phyloP scores from a whole-genome alignment of 306 rosid species.

The Castanea crenata region DNA sequence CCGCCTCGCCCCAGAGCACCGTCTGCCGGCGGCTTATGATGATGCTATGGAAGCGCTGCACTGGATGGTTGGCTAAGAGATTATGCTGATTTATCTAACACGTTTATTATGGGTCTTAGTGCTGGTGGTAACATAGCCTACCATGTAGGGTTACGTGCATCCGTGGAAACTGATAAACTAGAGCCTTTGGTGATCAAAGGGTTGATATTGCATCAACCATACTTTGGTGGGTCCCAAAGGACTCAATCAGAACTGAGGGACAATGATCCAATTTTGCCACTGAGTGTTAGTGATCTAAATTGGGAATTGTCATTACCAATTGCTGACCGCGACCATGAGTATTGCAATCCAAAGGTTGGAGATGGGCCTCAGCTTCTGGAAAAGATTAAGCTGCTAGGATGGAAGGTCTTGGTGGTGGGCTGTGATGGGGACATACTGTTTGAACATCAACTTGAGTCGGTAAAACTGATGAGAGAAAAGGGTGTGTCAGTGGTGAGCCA shows the following conservation, averaged over 20 bases:
- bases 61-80: constrained; percentile 41
- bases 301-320: constrained; percentile 47
- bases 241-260: constrained; percentile 33
- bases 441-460: constrained; percentile 43
- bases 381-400: constrained; percentile 18
- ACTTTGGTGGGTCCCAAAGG: constrained; percentile 43
- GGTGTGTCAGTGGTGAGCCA: constrained; percentile 31
- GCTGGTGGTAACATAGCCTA: constrained; percentile 54
- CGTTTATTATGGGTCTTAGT: constrained; percentile 51
- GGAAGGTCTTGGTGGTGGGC: constrained; percentile 40
- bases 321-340: constrained; percentile 49
- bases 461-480: constrained; percentile 30
- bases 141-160: constrained; percentile 31
- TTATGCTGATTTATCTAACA: constrained; percentile 36
- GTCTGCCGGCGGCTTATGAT: constrained; percentile 47
- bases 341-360: constrained; percentile 41
- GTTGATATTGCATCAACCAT: constrained; percentile 48
- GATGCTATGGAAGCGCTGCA: constrained; percentile 48
- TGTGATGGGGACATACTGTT: constrained; percentile 49
- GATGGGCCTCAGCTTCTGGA: constrained; percentile 2
- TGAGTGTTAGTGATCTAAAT: constrained; percentile 5
- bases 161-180: not conserved
- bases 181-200: constrained; percentile 31
- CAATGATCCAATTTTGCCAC: constrained; percentile 19
- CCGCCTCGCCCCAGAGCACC: constrained; percentile 54